A percentile compares a stretch with the other conserved stretches of the same genome.
Evolutionary conservation across 208 protist genomes (phyloP).

Genomic region (Lotmaria passim): DNA sequence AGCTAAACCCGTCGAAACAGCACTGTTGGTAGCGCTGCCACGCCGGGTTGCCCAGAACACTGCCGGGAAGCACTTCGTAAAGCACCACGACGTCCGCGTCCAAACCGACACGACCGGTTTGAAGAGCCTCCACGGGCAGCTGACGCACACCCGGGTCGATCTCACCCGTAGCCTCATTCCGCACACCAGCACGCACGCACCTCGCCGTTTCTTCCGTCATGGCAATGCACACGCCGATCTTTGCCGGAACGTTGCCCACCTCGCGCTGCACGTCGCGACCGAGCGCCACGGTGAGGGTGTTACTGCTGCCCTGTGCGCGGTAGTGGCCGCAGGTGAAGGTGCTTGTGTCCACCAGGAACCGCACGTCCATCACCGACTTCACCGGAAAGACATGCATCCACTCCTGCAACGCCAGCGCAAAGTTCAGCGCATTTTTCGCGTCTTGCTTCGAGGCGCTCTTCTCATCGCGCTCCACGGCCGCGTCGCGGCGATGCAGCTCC

Average conservation of each 20-base stretch:
- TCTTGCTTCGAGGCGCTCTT: slow-evolving; percentile 6
- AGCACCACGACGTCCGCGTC: slow-evolving; percentile 31
- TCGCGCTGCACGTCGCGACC: slow-evolving; percentile 37
- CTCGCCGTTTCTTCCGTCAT: slow-evolving; percentile 49
- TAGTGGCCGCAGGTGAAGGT: slow-evolving; percentile 30
- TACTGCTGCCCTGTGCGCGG: slow-evolving; percentile 9
- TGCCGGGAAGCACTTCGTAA: slow-evolving; percentile 35
- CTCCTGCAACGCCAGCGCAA: slow-evolving; percentile 23
- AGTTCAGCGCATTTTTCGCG: slow-evolving; percentile 19
- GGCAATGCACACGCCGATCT: slow-evolving; percentile 35
- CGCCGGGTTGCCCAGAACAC: slow-evolving; percentile 12
- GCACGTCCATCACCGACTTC: slow-evolving; percentile 12
- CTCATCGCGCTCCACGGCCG: neutral
- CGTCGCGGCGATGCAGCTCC: neutral
- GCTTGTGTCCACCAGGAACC: slow-evolving; percentile 32
- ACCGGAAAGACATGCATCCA: neutral
- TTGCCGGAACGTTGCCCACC: slow-evolving; percentile 33
- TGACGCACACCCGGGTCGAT: slow-evolving; percentile 12
- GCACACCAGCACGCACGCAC: slow-evolving; percentile 26
- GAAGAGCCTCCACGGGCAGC: slow-evolving; percentile 38
- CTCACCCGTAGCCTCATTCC: neutral
- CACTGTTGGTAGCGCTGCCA: slow-evolving; percentile 31
- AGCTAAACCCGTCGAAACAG: slow-evolving; percentile 38
- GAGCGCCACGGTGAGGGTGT: slow-evolving; percentile 24
- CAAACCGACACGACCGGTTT: slow-evolving; percentile 10